These are phyloP conservation scores for Penicillium sp. DNA, from an alignment of 2,329 filamentous ascomycete species.

Conservation along the genomic window DNA sequence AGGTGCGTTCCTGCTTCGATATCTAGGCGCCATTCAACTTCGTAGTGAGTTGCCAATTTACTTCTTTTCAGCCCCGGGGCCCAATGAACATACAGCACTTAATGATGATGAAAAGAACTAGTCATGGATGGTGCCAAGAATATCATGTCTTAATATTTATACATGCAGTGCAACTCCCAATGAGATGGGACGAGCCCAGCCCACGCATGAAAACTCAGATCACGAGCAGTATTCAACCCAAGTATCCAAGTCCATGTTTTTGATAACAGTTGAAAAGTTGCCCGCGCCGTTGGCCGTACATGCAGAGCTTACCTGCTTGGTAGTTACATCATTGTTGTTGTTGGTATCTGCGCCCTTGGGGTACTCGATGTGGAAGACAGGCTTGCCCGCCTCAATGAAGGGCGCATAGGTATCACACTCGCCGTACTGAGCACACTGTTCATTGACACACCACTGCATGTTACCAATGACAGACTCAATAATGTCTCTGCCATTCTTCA, in stretches of 20 bases:
- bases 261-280: constrained; percentile 63
- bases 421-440: constrained; percentile 62
- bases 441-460: constrained; percentile 67
- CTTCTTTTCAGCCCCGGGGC: not conserved
- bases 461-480: constrained; percentile 51
- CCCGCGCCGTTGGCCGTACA: constrained; percentile 50
- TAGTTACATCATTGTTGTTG: constrained; percentile 34
- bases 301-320: constrained; percentile 36
- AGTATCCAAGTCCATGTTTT: constrained; percentile 62
- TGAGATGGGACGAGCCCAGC: not conserved
- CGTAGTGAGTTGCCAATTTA: not conserved
- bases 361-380: constrained; percentile 73
- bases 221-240: constrained; percentile 59
- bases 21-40: not conserved
- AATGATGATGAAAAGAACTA: not conserved
- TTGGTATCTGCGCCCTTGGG: constrained; percentile 50
- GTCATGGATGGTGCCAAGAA: not conserved
- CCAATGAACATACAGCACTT: not conserved
- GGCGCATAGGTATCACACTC: constrained; percentile 60
- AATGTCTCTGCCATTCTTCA: constrained; percentile 67
- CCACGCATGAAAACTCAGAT: not conserved
- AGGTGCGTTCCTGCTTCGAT: not conserved
- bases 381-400: constrained; percentile 61
- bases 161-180: not conserved
- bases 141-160: constrained; percentile 6